Percentiles rank a stretch among this genome's conserved stretches.
These are phyloP conservation scores for Fusarium compactum DNA, from an alignment of 2,329 filamentous ascomycete genomes.

Conservation along the genomic window DNA sequence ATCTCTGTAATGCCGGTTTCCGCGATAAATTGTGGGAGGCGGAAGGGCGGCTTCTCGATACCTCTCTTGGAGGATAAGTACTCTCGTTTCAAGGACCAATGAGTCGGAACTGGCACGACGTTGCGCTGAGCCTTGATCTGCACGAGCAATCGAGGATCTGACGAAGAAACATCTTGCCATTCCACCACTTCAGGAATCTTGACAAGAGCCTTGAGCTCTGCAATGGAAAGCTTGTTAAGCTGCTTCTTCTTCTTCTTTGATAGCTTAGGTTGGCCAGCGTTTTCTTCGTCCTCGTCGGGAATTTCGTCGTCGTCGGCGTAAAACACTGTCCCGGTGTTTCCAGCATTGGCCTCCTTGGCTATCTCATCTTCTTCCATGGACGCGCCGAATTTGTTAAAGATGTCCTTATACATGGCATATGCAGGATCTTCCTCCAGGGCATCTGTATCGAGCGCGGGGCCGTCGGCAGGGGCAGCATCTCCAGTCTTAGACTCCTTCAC, in stretches of 20 bases:
- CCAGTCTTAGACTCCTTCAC: conserved; percentile 52
- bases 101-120: conserved; percentile 90
- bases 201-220: conserved; percentile 93
- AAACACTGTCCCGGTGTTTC: conserved; percentile 86
- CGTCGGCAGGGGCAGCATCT: conserved; percentile 57
- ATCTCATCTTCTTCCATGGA: conserved; percentile 71
- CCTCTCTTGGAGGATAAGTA: conserved; percentile 97
- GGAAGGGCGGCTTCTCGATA: conserved; percentile 94
- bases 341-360: conserved; percentile 72
- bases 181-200: conserved; percentile 94
- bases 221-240: conserved; percentile 91
- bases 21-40: conserved; percentile 94
- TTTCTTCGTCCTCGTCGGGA: conserved; percentile 84
- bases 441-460: conserved; percentile 69
- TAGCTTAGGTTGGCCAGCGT: conserved; percentile 72
- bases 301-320: conserved; percentile 88
- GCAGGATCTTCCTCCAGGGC: conserved; percentile 76
- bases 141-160: conserved; percentile 88
- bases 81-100: conserved; percentile 97
- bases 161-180: conserved; percentile 94
- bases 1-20: conserved; percentile 98
- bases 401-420: conserved; percentile 84
- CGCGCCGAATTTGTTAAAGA: conserved; percentile 84
- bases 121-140: conserved; percentile 97
- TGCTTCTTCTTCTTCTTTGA: conserved; percentile 97